phyloP scores from a whole-genome alignment of 2,329 filamentous ascomycete genomes.

The Coniochaeta ligniaria region DNA sequence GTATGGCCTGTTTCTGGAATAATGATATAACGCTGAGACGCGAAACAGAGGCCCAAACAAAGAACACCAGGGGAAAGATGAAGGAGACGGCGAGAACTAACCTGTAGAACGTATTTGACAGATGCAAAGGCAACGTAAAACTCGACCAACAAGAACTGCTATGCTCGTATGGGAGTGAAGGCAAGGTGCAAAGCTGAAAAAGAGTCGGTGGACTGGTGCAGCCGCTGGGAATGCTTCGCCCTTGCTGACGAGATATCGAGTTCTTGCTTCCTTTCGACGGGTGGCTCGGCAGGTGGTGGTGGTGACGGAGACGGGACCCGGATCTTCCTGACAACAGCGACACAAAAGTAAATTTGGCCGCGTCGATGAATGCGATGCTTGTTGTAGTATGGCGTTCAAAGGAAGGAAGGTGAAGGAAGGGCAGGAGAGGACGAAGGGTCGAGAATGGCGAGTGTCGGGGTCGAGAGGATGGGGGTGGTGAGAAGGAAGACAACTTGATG shows the following conservation, averaged over 20 bases:
- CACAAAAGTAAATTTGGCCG: slow-evolving; percentile 33
- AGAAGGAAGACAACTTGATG: slow-evolving; percentile 12
- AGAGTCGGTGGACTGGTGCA: background rate
- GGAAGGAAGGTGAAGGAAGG: slow-evolving; percentile 4
- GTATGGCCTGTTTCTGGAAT: background rate
- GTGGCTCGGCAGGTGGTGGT: background rate
- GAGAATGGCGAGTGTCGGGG: background rate
- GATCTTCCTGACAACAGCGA: slow-evolving; percentile 22
- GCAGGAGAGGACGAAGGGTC: slow-evolving; percentile 4
- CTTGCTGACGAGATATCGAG: background rate
- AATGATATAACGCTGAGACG: background rate
- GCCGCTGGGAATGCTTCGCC: background rate
- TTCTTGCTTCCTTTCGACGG: background rate
- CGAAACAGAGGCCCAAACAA: background rate
- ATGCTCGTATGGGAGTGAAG: background rate
- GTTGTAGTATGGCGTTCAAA: slow-evolving; percentile 5
- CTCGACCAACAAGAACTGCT: background rate
- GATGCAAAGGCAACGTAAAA: background rate
- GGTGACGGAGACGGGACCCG: slow-evolving; percentile 14
- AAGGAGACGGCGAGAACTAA: background rate
- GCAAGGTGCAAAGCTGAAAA: background rate
- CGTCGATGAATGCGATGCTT: slow-evolving; percentile 7
- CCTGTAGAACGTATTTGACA: background rate
- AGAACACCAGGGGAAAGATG: background rate
- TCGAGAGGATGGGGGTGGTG: slow-evolving; percentile 16